Percentiles rank a stretch among this genome's conserved stretches.
Conservation (phyloP, 2,329 filamentous ascomycete genomes). For the Pseudogymnoascus sp. region DNA sequence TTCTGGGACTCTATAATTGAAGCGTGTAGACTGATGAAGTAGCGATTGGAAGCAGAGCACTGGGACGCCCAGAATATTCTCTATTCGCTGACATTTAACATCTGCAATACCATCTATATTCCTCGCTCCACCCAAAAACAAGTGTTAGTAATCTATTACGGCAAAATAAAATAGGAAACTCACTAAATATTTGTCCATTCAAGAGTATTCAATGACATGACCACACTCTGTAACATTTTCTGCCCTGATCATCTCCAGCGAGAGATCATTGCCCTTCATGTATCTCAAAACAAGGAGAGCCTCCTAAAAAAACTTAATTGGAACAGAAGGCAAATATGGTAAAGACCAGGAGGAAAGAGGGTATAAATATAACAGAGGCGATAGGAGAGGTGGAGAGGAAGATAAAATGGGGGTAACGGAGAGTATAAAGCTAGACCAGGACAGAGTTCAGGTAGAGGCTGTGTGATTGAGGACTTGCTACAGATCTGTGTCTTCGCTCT, state of each 20-base stretch:
- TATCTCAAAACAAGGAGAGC: background rate
- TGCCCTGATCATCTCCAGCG: background rate
- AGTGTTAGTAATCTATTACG: background rate
- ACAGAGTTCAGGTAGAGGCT: background rate
- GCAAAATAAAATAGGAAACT: background rate
- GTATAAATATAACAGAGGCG: background rate
- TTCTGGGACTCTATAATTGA: background rate
- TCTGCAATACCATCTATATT: background rate
- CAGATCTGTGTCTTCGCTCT: background rate
- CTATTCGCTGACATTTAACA: constrained; percentile 10
- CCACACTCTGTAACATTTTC: background rate
- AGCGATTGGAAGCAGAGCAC: background rate
- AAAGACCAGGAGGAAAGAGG: background rate
- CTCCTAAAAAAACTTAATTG: background rate
- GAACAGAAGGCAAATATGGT: background rate
- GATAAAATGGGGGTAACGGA: background rate
- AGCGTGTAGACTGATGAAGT: background rate
- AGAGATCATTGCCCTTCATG: background rate
- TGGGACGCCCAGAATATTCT: constrained; percentile 12
- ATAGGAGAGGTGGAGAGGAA: background rate
- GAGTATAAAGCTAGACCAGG: background rate
- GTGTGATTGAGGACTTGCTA: background rate
- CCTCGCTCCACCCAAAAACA: background rate
- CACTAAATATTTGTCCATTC: background rate
- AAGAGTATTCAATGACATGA: background rate